Evolutionary conservation across 331 rosid genomes (phyloP), one percentile per base, ranked within the genome.

Genomic region (Saraca asoca): DNA sequence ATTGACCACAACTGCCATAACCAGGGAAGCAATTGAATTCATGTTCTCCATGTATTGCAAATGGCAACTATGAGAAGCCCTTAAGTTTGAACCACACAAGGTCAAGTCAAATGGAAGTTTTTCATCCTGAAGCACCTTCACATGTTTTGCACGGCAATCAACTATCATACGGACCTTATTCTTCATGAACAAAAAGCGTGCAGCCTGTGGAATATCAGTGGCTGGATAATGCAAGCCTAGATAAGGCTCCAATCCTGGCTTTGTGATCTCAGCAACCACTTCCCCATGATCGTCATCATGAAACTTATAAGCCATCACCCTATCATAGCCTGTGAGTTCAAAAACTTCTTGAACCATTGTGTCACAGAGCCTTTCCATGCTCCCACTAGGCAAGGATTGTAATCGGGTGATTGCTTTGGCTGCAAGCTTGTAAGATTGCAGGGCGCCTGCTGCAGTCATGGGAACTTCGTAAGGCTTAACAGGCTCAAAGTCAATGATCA

Each of bases 231-330:
- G 98, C 84, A 93, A 78, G 18, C 96, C 98, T 42, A 89, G 77
- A 80, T 93, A 93, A 20, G 96, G 94, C 76, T 89, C 96, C 56
- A 85, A 74, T 24, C 91, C 95, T 0, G 95, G 90, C 78, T 93
- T 93, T 68, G 91, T 66, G 60, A 82, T 75, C 85, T 93, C 98
- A 48, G 98, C 71, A 45, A 93, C 73, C 66, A 93, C 98, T 79
- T 93, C 98, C 54, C 98, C 98, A 0, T 90, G 98, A 71, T 93
- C 98, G 72, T 93, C 98, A 61, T 93, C 98, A 12, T 93, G 98
- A 71, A 93, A 93, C 75, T 90, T 93, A 83, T 93, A 93, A 62
- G 95, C 94, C 98, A 93, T 93, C 75, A 93, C 98, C 88, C 98
- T 85, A 78, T 93, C 98, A 76, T 93, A 93, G 44, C 98, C 98